Evolutionary conservation across 2,329 filamentous ascomycete genomes (phyloP).

Genomic region (Madurella mycetomatis): DNA sequence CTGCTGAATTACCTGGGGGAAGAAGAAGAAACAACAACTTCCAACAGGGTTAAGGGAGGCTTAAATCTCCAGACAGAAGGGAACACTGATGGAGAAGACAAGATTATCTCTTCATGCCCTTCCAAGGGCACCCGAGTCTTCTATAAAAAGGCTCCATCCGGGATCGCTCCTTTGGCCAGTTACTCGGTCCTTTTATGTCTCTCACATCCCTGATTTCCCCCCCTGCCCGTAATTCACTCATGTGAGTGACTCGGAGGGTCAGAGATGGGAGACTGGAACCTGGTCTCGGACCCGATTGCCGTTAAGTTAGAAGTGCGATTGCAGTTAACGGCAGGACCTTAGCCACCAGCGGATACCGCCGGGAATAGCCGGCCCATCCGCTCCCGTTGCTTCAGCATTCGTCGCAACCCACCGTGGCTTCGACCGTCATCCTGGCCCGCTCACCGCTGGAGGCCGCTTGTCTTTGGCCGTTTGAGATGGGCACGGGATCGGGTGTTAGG

Average conservation of each 20-base stretch:
- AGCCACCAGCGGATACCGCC: constrained; percentile 14
- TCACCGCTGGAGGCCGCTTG: constrained; percentile 4
- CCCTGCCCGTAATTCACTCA: background rate
- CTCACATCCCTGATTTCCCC: constrained; percentile 10
- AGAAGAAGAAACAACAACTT: background rate
- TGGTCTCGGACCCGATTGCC: constrained; percentile 18
- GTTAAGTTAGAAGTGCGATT: constrained; percentile 24
- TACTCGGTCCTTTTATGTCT: constrained; percentile 5
- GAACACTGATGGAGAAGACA: background rate
- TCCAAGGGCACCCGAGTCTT: background rate
- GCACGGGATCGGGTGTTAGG: constrained; percentile 14
- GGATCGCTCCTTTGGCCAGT: background rate
- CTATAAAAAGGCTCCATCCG: background rate
- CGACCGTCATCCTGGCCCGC: background rate
- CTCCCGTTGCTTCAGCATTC: background rate
- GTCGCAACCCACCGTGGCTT: background rate
- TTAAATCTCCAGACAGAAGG: background rate
- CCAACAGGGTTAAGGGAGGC: background rate
- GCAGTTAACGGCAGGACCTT: constrained; percentile 22
- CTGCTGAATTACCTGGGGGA: background rate
- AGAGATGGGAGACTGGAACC: background rate
- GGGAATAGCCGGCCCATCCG: constrained; percentile 15
- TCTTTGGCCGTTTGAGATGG: background rate
- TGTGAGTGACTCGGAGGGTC: background rate
- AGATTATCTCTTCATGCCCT: constrained; percentile 1